Percentiles rank a stretch among this genome's conserved stretches.
Conservation (phyloP, 768 basidiomycete species). For the Coprinopsis sp. region DNA sequence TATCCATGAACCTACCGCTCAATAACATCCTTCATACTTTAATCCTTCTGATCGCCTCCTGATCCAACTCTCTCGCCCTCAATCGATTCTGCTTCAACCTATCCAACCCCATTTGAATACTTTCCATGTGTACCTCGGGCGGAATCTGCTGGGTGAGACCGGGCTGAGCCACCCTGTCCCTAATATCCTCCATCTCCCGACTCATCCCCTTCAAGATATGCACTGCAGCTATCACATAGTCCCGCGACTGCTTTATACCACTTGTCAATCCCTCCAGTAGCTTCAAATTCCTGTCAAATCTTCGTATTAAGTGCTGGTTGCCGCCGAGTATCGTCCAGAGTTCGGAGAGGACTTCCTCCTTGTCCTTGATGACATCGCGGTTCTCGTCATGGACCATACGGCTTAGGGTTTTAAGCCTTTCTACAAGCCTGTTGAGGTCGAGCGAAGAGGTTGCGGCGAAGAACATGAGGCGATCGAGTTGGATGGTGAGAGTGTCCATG, state of each 20-base stretch:
- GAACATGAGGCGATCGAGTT: conserved; percentile 54
- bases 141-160: conserved; percentile 60
- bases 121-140: conserved; percentile 71
- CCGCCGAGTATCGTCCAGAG: conserved; percentile 71
- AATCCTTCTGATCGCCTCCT: conserved; percentile 31
- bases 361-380: conserved; percentile 35
- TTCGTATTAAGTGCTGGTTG: conserved; percentile 46
- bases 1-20: too few species aligned
- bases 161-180: conserved; percentile 68
- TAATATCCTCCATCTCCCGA: conserved; percentile 71
- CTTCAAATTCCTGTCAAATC: conserved; percentile 45
- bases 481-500: conserved; percentile 52
- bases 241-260: conserved; percentile 58
- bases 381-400: conserved; percentile 60
- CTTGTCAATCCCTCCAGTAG: conserved; percentile 51
- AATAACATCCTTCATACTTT: conserved; percentile 16
- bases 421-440: conserved; percentile 60
- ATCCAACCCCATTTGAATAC: conserved; percentile 60
- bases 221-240: conserved; percentile 60
- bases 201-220: conserved; percentile 59
- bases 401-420: conserved; percentile 50
- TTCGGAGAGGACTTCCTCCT: conserved; percentile 52
- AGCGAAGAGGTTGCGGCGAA: conserved; percentile 57
- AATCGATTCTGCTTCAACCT: conserved; percentile 55
- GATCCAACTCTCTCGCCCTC: conserved; percentile 45